Evolutionary conservation across 306 rosid genomes (phyloP).

Genomic region (Citrullus colocynthis): DNA sequence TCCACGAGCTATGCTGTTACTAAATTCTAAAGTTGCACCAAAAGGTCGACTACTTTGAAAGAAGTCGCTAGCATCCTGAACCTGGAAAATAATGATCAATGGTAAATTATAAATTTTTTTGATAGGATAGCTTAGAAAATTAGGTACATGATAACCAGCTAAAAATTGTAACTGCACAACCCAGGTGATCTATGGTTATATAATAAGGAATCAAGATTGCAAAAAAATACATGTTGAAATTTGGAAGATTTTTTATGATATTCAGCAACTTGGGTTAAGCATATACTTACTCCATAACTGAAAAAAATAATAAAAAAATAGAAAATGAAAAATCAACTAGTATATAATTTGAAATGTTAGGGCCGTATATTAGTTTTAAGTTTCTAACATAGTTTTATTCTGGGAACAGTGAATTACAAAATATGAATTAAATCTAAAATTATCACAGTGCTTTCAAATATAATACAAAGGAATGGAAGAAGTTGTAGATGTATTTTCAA

Average conservation of each 20-base stretch:
- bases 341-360: background rate
- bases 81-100: conserved; percentile 17
- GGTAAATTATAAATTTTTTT: background rate
- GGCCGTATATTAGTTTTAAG: background rate
- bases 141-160: background rate
- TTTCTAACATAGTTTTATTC: background rate
- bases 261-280: background rate
- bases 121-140: background rate
- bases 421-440: background rate
- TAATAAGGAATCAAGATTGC: conserved; percentile 1
- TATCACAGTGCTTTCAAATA: background rate
- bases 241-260: background rate
- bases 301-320: background rate
- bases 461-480: background rate
- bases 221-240: background rate
- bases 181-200: background rate
- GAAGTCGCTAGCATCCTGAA: conserved; percentile 32
- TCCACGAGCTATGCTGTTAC: conserved; percentile 30
- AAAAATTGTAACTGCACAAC: background rate
- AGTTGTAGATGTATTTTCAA: background rate
- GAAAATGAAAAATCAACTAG: background rate
- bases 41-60: conserved; percentile 26
- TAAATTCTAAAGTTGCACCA: conserved; percentile 41
- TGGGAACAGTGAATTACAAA: background rate
- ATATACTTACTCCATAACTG: background rate